Evolutionary conservation across 129 eudicot genomes (phyloP), one percentile per base, ranked within the genome.

Genomic region (Scalesia atractyloides): DNA sequence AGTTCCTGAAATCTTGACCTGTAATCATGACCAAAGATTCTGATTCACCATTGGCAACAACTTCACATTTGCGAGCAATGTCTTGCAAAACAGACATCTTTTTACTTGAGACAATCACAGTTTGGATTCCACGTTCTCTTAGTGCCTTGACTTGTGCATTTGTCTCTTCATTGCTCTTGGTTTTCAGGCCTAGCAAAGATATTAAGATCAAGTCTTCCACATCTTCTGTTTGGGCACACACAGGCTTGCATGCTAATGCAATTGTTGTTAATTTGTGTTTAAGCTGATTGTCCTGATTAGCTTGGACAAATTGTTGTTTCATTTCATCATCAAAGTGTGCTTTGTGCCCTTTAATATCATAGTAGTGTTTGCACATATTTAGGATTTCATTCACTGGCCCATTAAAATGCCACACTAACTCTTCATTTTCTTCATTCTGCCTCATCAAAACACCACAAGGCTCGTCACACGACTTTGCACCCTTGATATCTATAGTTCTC

Each of bases 1-100:
- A 79, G 0, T 57, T 20, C 60, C 83, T 74, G 34, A 78, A 83
- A n/a, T 17, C 72, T 66, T 83, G 69, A 9, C 78, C 87, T n/a
- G 43, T 70, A n/a, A 75, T 19, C 67, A 70, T 30, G 34, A 30
- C 56, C 5, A 5, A 22, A 51, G 57, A 22, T n/a, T 65, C 34
- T 11, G 58, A 1, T 71, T 53, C 73, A 18, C 39, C 52, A 14
- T 26, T 46, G 22, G 59, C 9, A 47, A 13, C 56, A 48, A 79
- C 7, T 51, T 51, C 79, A 39, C 57, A 59, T 0, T 26, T 18
- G 2, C 41, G 47, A 36, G 79, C 76, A 20, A 79, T 26, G 12
- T 61, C 26, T 65, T 53, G 7, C 58, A 83, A 60, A 34, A 56
- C 73, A 0, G 64, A 5, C 2, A 80, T 22, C 68, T 67, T 71